These are phyloP conservation scores for Scheffersomyces insectosa DNA, from an alignment of 1,139 yeast genomes.

Conservation along the genomic window DNA sequence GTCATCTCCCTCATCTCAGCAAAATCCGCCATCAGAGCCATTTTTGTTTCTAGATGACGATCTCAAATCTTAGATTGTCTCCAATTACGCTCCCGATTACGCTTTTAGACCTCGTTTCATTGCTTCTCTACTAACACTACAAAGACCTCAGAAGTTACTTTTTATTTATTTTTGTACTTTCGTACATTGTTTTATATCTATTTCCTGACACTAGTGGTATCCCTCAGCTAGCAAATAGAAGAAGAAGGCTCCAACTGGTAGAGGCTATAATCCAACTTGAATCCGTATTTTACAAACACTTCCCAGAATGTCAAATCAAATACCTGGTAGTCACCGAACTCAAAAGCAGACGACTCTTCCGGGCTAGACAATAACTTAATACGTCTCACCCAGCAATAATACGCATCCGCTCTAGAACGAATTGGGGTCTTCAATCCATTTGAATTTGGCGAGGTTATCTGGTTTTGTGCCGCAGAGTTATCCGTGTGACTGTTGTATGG, in stretches of 20 bases:
- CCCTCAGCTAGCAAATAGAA: slow-evolving; percentile 17
- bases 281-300: slow-evolving; percentile 39
- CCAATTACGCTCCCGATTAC: too few species aligned
- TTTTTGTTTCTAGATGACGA: too few species aligned
- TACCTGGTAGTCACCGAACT: slow-evolving; percentile 45
- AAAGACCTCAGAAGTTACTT: too few species aligned
- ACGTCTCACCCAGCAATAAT: slow-evolving; percentile 38
- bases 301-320: slow-evolving; percentile 49
- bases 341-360: slow-evolving; percentile 18
- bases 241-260: slow-evolving; percentile 34
- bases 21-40: too few species aligned
- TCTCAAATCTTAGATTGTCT: too few species aligned
- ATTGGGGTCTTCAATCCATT: background rate
- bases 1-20: too few species aligned
- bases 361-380: slow-evolving; percentile 21
- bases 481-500: slow-evolving; percentile 28
- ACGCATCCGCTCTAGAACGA: slow-evolving; percentile 10
- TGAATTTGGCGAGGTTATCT: background rate
- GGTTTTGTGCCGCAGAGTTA: background rate
- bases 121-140: too few species aligned
- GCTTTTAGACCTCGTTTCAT: too few species aligned
- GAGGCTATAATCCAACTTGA: slow-evolving; percentile 33
- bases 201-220: background rate
- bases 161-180: too few species aligned
- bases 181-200: too few species aligned